Conservation (phyloP, 208 protist species). For the Leishmania tropica region DNA sequence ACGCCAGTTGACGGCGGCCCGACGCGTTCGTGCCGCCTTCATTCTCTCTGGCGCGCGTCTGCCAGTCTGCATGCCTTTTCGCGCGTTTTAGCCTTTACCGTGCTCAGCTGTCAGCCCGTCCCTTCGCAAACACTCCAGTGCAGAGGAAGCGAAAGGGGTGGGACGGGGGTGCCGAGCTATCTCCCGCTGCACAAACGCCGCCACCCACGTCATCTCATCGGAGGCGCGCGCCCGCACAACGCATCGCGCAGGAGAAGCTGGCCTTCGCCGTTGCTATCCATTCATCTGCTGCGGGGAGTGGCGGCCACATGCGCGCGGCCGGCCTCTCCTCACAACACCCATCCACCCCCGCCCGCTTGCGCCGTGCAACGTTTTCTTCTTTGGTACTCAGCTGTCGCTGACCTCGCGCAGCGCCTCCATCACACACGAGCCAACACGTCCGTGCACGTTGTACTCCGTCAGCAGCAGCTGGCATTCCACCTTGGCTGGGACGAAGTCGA, state of each 20-base stretch:
- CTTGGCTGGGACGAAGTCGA: conserved; percentile 20
- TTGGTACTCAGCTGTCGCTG: not conserved
- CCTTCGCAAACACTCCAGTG: not conserved
- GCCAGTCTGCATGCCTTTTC: not conserved
- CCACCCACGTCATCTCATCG: not conserved
- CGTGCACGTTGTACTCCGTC: conserved; percentile 66
- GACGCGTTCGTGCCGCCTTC: no score
- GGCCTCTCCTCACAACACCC: not conserved
- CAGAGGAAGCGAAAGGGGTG: not conserved
- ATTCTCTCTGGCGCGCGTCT: not conserved
- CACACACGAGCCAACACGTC: conserved; percentile 44
- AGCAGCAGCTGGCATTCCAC: conserved; percentile 41
- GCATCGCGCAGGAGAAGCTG: not conserved
- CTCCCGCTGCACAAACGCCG: not conserved
- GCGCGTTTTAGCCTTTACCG: not conserved
- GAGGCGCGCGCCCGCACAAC: not conserved
- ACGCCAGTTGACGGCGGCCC: not conserved
- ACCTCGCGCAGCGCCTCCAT: conserved; percentile 40
- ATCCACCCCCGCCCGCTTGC: not conserved
- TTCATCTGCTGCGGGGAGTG: not conserved
- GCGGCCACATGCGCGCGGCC: not conserved
- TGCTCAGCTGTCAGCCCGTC: not conserved
- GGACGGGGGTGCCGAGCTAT: not conserved
- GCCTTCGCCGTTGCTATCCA: not conserved
- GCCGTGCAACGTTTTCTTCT: not conserved